A percentile compares a stretch with the other conserved stretches of the same genome.
These are phyloP conservation scores for Coemansia sp. DNA, from an alignment of 192 early-diverging fungal species.

Conservation along the genomic window DNA sequence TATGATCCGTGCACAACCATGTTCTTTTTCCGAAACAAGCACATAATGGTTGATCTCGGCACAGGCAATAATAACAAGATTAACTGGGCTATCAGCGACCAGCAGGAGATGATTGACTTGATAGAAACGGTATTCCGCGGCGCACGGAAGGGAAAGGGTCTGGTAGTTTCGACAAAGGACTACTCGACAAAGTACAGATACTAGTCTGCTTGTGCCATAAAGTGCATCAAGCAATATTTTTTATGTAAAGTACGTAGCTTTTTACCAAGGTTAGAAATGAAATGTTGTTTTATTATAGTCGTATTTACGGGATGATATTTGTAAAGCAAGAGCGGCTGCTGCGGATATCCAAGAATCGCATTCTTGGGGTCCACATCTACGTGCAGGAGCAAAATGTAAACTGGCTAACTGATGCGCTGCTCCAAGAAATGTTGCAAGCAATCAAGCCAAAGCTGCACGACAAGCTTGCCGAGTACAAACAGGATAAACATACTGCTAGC, in stretches of 20 bases:
- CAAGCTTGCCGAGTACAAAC: constrained; percentile 22
- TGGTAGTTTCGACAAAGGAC: constrained; percentile 96
- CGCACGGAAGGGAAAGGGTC: constrained; percentile 92
- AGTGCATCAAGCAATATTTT: neutral
- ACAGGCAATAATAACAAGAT: constrained; percentile 99
- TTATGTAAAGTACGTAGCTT: neutral
- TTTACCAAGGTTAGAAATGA: neutral
- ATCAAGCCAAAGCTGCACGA: constrained; percentile 21
- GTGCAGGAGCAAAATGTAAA: constrained; percentile 28
- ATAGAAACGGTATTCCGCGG: constrained; percentile 89
- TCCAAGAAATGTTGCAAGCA: constrained; percentile 46
- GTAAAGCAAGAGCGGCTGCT: constrained; percentile 32
- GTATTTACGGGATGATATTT: constrained; percentile 30
- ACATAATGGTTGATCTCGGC: constrained; percentile 98
- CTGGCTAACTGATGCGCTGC: constrained; percentile 43
- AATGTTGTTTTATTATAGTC: neutral
- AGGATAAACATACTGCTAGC: constrained; percentile 15
- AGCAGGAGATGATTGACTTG: constrained; percentile 96
- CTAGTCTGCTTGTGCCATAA: constrained; percentile 39
- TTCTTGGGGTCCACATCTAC: constrained; percentile 32
- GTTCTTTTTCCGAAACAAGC: constrained; percentile 97
- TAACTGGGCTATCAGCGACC: constrained; percentile 92
- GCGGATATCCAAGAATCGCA: constrained; percentile 19
- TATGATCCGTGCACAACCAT: constrained; percentile 98
- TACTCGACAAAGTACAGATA: constrained; percentile 99